A percentile compares a stretch with the other conserved stretches of the same genome.
phyloP scores from a whole-genome alignment of 202 grass and related monocot genomes.

The Panicum virgatum region DNA sequence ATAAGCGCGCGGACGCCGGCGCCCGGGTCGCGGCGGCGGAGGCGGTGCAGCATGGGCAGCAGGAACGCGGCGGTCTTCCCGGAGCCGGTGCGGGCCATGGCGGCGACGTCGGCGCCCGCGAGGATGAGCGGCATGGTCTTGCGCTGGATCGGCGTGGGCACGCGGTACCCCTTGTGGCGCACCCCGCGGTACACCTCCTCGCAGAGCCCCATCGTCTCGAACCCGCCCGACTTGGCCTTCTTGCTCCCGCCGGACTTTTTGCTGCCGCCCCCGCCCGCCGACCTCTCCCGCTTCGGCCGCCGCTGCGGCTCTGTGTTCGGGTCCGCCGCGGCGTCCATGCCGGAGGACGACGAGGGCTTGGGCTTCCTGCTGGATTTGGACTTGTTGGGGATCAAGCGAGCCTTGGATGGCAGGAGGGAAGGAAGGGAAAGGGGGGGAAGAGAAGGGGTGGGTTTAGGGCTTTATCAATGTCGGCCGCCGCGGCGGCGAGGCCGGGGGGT shows the following conservation, averaged over 20 bases:
- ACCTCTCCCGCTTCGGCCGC: constrained; percentile 9
- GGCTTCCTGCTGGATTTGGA: constrained; percentile 26
- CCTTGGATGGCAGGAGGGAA: constrained; percentile 16
- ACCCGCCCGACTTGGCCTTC: constrained; percentile 90
- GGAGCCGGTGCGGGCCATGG: constrained; percentile 93
- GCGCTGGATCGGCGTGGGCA: constrained; percentile 94
- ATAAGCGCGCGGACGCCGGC: constrained; percentile 78
- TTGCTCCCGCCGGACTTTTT: constrained; percentile 46
- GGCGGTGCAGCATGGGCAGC: constrained; percentile 88
- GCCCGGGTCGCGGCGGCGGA: constrained; percentile 70
- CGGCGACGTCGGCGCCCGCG: constrained; percentile 72
- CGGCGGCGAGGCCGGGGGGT: background rate
- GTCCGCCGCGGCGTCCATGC: background rate
- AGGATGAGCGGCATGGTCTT: constrained; percentile 95
- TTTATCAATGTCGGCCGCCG: constrained; percentile 39
- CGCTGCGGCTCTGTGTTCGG: constrained; percentile 4
- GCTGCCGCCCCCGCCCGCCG: background rate
- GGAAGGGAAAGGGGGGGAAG: background rate
- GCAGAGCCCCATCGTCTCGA: constrained; percentile 89
- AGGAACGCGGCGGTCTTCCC: constrained; percentile 97
- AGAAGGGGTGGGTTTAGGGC: constrained; percentile 42
- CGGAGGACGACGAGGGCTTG: background rate
- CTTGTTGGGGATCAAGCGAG: constrained; percentile 28
- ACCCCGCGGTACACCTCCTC: constrained; percentile 74
- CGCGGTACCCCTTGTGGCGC: constrained; percentile 89